A percentile compares a stretch with the other conserved stretches of the same genome.
Evolutionary conservation across 495 filamentous ascomycete genomes (phyloP).

Genomic region (Cercophora newfieldiana): DNA sequence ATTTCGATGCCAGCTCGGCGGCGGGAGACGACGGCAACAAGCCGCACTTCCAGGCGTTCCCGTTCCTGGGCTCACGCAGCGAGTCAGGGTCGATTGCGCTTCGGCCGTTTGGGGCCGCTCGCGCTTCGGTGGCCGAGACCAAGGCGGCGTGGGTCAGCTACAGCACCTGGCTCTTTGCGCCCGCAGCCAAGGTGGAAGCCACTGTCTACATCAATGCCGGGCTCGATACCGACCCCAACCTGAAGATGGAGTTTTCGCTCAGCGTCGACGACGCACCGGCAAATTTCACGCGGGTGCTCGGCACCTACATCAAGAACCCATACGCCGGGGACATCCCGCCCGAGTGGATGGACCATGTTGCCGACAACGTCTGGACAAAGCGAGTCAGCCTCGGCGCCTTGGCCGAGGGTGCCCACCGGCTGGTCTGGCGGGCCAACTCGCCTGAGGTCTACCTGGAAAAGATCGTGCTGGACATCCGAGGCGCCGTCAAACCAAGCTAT

Average conservation of each 20-base stretch:
- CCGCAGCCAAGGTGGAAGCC: conserved; percentile 42
- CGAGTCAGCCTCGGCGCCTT: conserved; percentile 44
- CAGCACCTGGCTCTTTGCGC: conserved; percentile 54
- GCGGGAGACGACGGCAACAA: conserved; percentile 16
- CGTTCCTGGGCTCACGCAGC: conserved; percentile 47
- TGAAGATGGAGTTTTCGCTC: conserved; percentile 38
- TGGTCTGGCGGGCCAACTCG: conserved; percentile 55
- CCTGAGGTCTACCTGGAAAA: conserved; percentile 62
- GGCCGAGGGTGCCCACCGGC: conserved; percentile 42
- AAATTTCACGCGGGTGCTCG: conserved; percentile 43
- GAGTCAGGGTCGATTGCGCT: conserved; percentile 53
- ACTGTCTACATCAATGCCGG: conserved; percentile 51
- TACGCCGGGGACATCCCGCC: conserved; percentile 45
- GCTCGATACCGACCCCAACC: conserved; percentile 33
- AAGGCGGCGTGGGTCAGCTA: conserved; percentile 50
- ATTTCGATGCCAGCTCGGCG: conserved; percentile 39
- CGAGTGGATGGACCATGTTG: conserved; percentile 53
- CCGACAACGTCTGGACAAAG: conserved; percentile 56
- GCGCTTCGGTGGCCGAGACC: conserved; percentile 30
- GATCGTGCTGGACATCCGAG: conserved; percentile 54
- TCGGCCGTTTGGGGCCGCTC: conserved; percentile 43
- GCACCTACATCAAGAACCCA: conserved; percentile 46
- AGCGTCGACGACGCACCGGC: conserved; percentile 49
- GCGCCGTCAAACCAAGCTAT: conserved; percentile 56
- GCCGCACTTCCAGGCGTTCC: conserved; percentile 32